Percentiles rank a stretch among this genome's conserved stretches.
Evolutionary conservation across 2,329 filamentous ascomycete species (phyloP).

Genomic region (Laburnicola sp.): DNA sequence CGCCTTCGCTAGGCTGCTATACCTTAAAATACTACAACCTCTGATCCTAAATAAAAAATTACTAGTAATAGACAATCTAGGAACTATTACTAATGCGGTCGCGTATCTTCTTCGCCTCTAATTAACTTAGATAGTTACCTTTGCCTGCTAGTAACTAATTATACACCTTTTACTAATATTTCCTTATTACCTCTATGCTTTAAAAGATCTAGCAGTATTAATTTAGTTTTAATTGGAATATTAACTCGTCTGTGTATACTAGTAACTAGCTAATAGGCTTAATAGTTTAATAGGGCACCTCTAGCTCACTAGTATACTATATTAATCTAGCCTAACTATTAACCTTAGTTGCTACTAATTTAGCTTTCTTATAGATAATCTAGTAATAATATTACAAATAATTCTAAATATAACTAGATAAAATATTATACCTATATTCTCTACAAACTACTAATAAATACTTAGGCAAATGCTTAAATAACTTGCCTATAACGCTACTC

Average conservation of each 20-base stretch:
- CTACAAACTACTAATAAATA: constrained; percentile 6
- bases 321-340: not conserved
- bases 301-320: too few relatives aligned
- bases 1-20: too few relatives aligned
- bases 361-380: not conserved
- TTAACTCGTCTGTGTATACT: too few relatives aligned
- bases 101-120: too few relatives aligned
- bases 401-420: not conserved
- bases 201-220: not conserved
- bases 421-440: not conserved
- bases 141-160: not conserved
- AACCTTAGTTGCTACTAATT: not conserved
- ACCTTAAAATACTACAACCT: too few relatives aligned
- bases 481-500: not conserved
- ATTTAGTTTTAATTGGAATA: too few relatives aligned
- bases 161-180: constrained; percentile 6
- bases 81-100: too few relatives aligned
- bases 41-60: too few relatives aligned
- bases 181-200: not conserved
- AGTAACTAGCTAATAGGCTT: too few relatives aligned
- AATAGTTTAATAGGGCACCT: too few relatives aligned
- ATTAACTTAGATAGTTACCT: too few relatives aligned
- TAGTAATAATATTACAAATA: constrained; percentile 3
- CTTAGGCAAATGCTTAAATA: constrained; percentile 13
- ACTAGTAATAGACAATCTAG: too few relatives aligned